These are phyloP conservation scores for Scutellaria baicalensis DNA, from an alignment of 257 asterid species.

Conservation along the genomic window DNA sequence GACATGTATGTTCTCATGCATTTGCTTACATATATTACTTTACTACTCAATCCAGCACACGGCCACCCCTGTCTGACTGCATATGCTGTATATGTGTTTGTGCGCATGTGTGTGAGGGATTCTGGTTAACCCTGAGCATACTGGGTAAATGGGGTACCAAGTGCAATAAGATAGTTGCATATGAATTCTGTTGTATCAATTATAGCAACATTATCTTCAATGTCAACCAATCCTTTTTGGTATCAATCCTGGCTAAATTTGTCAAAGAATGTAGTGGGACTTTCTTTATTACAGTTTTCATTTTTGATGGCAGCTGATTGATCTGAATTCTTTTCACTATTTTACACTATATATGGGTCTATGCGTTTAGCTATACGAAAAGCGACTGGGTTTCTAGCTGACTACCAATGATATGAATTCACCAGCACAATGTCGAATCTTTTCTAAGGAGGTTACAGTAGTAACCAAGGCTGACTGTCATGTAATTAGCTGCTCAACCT, in stretches of 20 bases:
- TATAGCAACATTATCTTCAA: neutral
- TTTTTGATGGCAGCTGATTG: neutral
- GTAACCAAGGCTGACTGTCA: neutral
- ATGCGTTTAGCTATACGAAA: neutral
- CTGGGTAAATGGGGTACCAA: neutral
- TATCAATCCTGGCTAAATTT: neutral
- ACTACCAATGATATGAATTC: neutral
- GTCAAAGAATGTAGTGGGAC: neutral
- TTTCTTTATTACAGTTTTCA: neutral
- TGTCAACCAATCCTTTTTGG: neutral
- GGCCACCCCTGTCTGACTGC: neutral
- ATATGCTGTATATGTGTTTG: neutral
- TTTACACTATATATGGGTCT: neutral
- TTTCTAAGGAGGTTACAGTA: neutral
- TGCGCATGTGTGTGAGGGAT: neutral
- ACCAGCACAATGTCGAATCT: neutral
- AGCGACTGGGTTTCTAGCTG: conserved; percentile 5
- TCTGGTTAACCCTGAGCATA: neutral
- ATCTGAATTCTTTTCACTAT: neutral
- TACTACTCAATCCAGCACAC: neutral
- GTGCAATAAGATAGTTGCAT: neutral
- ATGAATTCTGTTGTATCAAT: neutral
- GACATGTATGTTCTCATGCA: conserved; percentile 75
- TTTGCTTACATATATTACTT: conserved; percentile 8
- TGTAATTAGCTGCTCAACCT: conserved; percentile 10